phyloP scores from a whole-genome alignment of 768 basidiomycete species.

The Lactarius tabidus region DNA sequence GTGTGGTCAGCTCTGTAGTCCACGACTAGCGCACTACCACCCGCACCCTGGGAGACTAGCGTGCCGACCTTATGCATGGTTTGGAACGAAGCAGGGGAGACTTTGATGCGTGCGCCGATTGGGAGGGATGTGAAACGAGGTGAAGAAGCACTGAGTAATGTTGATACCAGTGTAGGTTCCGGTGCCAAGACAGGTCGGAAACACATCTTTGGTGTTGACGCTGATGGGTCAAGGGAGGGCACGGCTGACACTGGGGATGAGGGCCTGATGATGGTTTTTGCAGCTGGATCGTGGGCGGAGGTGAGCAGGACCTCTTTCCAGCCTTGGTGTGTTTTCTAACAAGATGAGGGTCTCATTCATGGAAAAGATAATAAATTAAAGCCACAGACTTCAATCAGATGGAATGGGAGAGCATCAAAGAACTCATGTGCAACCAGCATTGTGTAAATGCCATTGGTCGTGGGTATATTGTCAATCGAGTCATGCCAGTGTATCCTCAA shows the following conservation, averaged over 20 bases:
- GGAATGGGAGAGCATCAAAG: conserved; percentile 93
- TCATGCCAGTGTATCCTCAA: conserved; percentile 66
- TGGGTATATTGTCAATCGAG: conserved; percentile 61
- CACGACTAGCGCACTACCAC: conserved; percentile 63
- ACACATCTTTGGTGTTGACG: conserved; percentile 27
- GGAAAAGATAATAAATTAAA: not conserved
- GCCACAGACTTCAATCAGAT: conserved; percentile 70
- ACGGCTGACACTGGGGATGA: conserved; percentile 11
- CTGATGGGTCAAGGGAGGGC: conserved; percentile 3
- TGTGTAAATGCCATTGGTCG: conserved; percentile 54
- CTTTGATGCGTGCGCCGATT: conserved; percentile 71
- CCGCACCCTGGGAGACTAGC: conserved; percentile 33
- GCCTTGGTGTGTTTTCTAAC: conserved; percentile 68
- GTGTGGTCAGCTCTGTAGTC: conserved; percentile 82
- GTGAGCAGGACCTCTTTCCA: conserved; percentile 86
- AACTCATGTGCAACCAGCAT: conserved; percentile 95
- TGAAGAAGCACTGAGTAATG: conserved; percentile 59
- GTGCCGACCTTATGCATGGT: conserved; percentile 65
- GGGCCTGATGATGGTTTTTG: conserved; percentile 30
- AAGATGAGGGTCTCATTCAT: not conserved
- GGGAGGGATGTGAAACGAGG: conserved; percentile 66
- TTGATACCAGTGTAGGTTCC: conserved; percentile 48
- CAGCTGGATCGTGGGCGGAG: conserved; percentile 39
- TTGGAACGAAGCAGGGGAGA: conserved; percentile 67
- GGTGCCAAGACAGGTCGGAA: conserved; percentile 68